Percentiles rank a stretch among this genome's conserved stretches.
phyloP scores from a whole-genome alignment of 1,139 yeast genomes.

The Candida labiduridarum region DNA sequence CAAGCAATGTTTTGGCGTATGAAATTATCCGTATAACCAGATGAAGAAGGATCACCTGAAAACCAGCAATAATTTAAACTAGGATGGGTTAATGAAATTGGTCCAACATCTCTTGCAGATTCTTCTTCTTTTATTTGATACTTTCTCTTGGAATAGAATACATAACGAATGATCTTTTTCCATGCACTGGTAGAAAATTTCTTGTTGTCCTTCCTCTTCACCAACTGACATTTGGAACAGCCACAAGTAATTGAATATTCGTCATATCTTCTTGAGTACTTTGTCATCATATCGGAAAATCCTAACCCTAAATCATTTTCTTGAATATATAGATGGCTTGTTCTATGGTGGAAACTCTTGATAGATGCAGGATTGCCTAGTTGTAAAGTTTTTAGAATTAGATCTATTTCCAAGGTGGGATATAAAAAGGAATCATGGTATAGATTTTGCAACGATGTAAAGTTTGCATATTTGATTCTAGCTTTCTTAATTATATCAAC shows the following conservation, averaged over 20 bases:
- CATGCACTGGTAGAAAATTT: background rate
- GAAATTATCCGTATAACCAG: background rate
- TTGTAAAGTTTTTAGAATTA: background rate
- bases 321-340: background rate
- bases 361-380: background rate
- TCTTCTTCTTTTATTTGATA: background rate
- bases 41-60: background rate
- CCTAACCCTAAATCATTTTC: background rate
- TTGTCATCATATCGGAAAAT: background rate
- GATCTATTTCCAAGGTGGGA: constrained; percentile 2
- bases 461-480: background rate
- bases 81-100: background rate
- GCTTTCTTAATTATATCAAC: background rate
- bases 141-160: background rate
- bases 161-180: background rate
- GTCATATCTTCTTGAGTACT: background rate
- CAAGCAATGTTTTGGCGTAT: background rate
- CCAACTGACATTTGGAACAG: background rate
- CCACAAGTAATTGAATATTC: background rate
- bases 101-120: background rate
- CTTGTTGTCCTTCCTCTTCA: background rate
- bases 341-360: background rate
- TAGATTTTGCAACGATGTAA: background rate
- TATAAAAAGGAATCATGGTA: background rate
- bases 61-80: constrained; percentile 2